Evolutionary conservation across 2,329 filamentous ascomycete genomes (phyloP), one percentile per base, ranked within the genome.

Genomic region (Lanzia echinophila): DNA sequence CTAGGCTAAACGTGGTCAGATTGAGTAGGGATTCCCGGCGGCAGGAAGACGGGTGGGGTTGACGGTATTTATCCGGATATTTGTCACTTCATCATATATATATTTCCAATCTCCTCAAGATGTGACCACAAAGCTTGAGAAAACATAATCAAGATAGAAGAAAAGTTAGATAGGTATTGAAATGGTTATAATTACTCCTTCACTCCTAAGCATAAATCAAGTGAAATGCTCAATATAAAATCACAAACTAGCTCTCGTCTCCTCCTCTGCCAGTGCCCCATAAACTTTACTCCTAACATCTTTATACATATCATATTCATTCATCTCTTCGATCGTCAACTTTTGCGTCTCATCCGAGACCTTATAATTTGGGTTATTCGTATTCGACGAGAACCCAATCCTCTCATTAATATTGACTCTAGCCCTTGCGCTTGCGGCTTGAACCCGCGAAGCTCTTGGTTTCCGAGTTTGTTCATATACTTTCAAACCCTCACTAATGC

Each of bases 311-410:
- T 82, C 77, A 56, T 82, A 82, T 11, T 76, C 71, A 55, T 86
- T 86, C 81, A 86, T 85, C 65, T 86, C 83, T 58, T 84, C 81
- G 43, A 86, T 84, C 0, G 83, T 86, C 19, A 86, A 62, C 56
- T 82, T 82, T 45, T 79, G 74, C 58, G 72, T 76, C 59, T 81
- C 75, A 44, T 84, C 77, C 56, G 81, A 44, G 0, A 86, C 82
- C 61, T 79, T 80, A 67, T 86, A 86, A 0, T 73, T 76, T 0
- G 73, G 66, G 10, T 83, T 54, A 11, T 36, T 31, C 13, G 47
- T 38, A 33, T 54, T 54, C 13, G 46, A 50, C 19, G 52, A 54
- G 22, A 54, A 56, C 28, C 82, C 81, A 74, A 60, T 60, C 19
- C 57, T 52, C 64, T 83, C 80, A 58, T 82, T 81, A 58, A 83